Evolutionary conservation across 306 rosid species (phyloP).

Genomic region (Ochetophila trinervis): DNA sequence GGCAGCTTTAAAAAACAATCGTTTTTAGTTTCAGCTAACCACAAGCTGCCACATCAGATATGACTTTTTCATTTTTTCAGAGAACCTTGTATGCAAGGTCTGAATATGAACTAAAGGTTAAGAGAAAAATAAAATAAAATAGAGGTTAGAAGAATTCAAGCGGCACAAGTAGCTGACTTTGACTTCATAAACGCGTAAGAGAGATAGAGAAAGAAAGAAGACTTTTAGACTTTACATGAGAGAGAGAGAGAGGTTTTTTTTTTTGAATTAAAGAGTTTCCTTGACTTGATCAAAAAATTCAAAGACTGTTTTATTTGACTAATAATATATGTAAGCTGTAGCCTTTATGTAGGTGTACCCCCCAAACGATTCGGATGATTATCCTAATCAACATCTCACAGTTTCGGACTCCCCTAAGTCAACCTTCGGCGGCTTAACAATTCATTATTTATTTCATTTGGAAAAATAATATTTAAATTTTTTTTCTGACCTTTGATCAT

Average conservation of each 20-base stretch:
- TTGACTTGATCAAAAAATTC: slow-evolving; percentile 14
- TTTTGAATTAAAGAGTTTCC: neutral
- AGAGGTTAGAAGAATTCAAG: neutral
- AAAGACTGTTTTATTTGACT: slow-evolving; percentile 15
- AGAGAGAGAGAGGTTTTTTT: neutral
- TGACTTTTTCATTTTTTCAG: neutral
- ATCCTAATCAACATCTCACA: neutral
- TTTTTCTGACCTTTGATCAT: neutral
- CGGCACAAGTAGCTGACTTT: slow-evolving; percentile 9
- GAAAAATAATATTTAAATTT: too few relatives aligned
- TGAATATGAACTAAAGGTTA: neutral
- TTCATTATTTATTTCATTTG: neutral
- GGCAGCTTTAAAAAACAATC: too few relatives aligned
- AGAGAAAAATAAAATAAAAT: neutral
- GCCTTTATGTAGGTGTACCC: too few relatives aligned
- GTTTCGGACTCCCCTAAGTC: slow-evolving; percentile 8
- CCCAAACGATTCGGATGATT: neutral
- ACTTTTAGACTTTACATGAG: neutral
- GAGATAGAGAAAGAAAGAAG: neutral
- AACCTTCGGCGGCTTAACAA: neutral
- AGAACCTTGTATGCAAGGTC: neutral
- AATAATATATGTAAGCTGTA: neutral
- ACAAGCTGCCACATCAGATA: too few relatives aligned
- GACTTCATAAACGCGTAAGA: slow-evolving; percentile 22
- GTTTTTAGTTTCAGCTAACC: too few relatives aligned